Conservation (phyloP, 2,329 filamentous ascomycete species). For the Nannizzia gypsea region DNA sequence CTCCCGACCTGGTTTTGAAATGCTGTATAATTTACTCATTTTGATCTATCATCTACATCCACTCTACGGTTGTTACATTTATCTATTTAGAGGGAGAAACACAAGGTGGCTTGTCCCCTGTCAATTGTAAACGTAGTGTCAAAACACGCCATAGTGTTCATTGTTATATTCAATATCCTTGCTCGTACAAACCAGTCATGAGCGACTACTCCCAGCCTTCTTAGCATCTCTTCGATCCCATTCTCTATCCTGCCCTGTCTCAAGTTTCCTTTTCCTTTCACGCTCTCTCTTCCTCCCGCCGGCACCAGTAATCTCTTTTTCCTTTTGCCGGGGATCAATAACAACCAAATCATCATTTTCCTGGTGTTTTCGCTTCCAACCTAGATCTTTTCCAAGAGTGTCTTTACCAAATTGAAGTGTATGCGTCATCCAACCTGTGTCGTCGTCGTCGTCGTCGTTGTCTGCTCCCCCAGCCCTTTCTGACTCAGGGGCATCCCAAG, state of each 20-base stretch:
- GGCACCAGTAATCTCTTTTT: slow-evolving; percentile 54
- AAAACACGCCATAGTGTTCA: too few relatives aligned
- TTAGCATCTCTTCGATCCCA: slow-evolving; percentile 22
- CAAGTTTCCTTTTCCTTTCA: slow-evolving; percentile 25
- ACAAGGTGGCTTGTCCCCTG: too few relatives aligned
- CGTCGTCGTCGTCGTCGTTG: slow-evolving; percentile 32
- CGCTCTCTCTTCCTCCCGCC: slow-evolving; percentile 33
- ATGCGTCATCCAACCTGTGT: slow-evolving; percentile 74
- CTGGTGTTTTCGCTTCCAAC: slow-evolving; percentile 81
- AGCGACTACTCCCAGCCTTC: background rate
- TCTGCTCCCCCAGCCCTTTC: slow-evolving; percentile 21
- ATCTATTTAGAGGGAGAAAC: background rate
- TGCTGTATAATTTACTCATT: background rate
- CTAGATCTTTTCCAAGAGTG: slow-evolving; percentile 77
- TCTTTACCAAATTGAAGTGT: slow-evolving; percentile 78
- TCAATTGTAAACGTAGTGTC: too few relatives aligned
- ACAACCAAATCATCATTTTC: slow-evolving; percentile 60
- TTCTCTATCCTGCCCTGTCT: slow-evolving; percentile 25
- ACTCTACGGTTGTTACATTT: background rate
- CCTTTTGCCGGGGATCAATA: slow-evolving; percentile 81
- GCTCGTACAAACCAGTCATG: background rate
- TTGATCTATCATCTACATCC: background rate
- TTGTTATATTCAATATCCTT: background rate
- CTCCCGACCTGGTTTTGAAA: background rate
- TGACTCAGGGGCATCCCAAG: slow-evolving; percentile 54